phyloP scores from a whole-genome alignment of 345 rosid genomes.

The Gossypium ekmanianum region DNA sequence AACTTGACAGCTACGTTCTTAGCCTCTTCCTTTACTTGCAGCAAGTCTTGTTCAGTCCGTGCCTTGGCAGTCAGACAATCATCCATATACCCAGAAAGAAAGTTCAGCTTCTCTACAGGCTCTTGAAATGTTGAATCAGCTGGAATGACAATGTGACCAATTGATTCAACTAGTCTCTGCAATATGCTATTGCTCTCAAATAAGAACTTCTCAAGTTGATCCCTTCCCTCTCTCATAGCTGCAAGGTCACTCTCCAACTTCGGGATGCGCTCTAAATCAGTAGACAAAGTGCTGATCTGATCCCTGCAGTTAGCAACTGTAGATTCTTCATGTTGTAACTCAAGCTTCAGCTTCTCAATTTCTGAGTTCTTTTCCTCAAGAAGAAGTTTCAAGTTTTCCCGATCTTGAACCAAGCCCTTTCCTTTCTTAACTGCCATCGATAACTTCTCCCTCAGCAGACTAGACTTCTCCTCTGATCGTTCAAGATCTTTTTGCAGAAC shows the following conservation, averaged over 20 bases:
- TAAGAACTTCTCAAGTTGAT: slow-evolving; percentile 58
- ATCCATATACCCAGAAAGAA: slow-evolving; percentile 50
- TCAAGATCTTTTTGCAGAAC: slow-evolving; percentile 59
- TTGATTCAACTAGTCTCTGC: slow-evolving; percentile 45
- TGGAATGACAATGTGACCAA: slow-evolving; percentile 52
- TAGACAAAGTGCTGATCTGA: slow-evolving; percentile 49
- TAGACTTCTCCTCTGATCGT: slow-evolving; percentile 76
- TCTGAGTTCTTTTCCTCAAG: slow-evolving; percentile 67
- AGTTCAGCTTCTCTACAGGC: slow-evolving; percentile 56
- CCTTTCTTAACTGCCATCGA: slow-evolving; percentile 95
- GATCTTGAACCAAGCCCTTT: slow-evolving; percentile 85
- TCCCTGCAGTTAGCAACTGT: slow-evolving; percentile 44
- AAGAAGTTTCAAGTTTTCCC: slow-evolving; percentile 59
- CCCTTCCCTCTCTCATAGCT: slow-evolving; percentile 43
- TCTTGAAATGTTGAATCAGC: slow-evolving; percentile 42
- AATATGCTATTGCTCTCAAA: slow-evolving; percentile 33
- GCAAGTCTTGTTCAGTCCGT: slow-evolving; percentile 47
- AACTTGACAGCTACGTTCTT: slow-evolving; percentile 38
- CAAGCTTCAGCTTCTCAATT: slow-evolving; percentile 56
- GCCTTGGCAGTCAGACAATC: slow-evolving; percentile 54
- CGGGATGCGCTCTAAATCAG: slow-evolving; percentile 46
- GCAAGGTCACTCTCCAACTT: slow-evolving; percentile 63
- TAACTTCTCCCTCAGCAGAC: slow-evolving; percentile 72
- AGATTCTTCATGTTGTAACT: slow-evolving; percentile 51
- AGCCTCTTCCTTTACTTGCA: slow-evolving; percentile 45